Base-by-base conservation (phyloP, 306 rosid genomes). In the Cucurbita ficifolia region DNA sequence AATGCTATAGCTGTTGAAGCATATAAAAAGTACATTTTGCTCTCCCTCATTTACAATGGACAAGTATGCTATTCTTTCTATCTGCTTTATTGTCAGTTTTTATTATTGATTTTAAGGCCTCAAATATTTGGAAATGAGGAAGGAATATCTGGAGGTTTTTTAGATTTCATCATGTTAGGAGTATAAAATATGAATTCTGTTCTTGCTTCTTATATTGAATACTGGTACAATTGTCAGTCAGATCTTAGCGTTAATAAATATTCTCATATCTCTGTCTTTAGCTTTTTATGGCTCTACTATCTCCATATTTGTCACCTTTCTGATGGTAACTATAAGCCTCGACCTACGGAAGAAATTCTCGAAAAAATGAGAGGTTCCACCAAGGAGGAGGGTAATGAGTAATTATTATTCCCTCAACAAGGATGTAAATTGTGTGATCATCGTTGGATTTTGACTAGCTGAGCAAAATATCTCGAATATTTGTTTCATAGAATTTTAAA, bases 1-100 rank as follows among this genome's bases (percentile, higher is more conserved):
- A 95, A 83, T 77, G 96, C 97, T 68, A 88, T 95, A 82, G 87
- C 92, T 68, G 89, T 89, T 74, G 99, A 95, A 87, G 97, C 99
- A 52, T 89, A 95, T 87, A 95, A 89, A 78, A 90, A 95, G 72
- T 89, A 85, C 80, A 76, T 95, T 79, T 79, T 95, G 85, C 90
- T 89, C 80, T 85, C 92, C 67, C 97, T 95, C 75, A 91, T 91
- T 86, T 94, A 81, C 70, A 80, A 89, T 72, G 97, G 99, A 73
- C 96, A 88, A 74, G 99, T 89, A 82, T 75, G 86, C 76, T 8
- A 72, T 78, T 62, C 18, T 55, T 77, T 69, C 72, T 59, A 79
- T 54, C 21, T 57, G 75, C 38, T 39, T 69, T 53, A 61, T 2
- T 13, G 52, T 6, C 11, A 48, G 52, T 48, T 69, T 59, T 67